Conservation (phyloP, 1,284 basidiomycete genomes). For the Papiliotrema laurentii region DNA sequence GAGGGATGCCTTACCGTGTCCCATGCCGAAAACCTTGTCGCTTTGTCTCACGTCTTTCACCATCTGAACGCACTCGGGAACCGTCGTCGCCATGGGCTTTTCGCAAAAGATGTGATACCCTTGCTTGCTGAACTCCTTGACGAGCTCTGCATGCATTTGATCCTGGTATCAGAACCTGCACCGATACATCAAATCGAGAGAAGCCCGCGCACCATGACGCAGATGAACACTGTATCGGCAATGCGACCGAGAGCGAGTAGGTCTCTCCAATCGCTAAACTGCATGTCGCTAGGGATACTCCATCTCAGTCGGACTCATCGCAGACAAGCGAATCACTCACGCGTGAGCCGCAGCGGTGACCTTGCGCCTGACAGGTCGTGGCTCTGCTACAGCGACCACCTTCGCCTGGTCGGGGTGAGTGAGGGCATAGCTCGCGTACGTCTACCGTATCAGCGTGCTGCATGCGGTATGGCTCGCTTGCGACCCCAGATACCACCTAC, state of each 20-base stretch:
- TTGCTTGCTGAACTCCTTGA: constrained; percentile 66
- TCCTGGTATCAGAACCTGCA: constrained; percentile 55
- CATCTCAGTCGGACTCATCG: neutral
- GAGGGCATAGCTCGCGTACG: constrained; percentile 63
- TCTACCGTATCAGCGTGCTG: constrained; percentile 48
- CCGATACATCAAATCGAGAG: too few relatives aligned
- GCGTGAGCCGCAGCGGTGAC: constrained; percentile 57
- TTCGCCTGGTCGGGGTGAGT: constrained; percentile 60
- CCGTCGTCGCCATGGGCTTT: constrained; percentile 78
- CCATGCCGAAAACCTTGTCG: constrained; percentile 67
- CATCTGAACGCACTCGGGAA: constrained; percentile 69
- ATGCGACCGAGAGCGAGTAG: constrained; percentile 63
- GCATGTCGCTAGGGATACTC: constrained; percentile 58
- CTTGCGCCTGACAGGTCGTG: constrained; percentile 61
- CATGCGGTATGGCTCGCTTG: neutral
- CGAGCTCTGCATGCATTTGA: constrained; percentile 66
- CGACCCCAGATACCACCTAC: constrained; percentile 45
- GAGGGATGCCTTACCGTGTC: constrained; percentile 75
- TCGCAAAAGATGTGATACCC: constrained; percentile 84
- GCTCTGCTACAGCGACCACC: constrained; percentile 77
- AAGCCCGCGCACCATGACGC: constrained; percentile 51
- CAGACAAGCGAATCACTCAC: constrained; percentile 16
- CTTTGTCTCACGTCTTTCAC: constrained; percentile 60
- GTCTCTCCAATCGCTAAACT: constrained; percentile 68
- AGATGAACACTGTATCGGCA: constrained; percentile 71